Percentiles rank a stretch among this genome's conserved stretches.
phyloP scores from a whole-genome alignment of 2,329 filamentous ascomycete species.

The Pseudopithomyces chartarum region DNA sequence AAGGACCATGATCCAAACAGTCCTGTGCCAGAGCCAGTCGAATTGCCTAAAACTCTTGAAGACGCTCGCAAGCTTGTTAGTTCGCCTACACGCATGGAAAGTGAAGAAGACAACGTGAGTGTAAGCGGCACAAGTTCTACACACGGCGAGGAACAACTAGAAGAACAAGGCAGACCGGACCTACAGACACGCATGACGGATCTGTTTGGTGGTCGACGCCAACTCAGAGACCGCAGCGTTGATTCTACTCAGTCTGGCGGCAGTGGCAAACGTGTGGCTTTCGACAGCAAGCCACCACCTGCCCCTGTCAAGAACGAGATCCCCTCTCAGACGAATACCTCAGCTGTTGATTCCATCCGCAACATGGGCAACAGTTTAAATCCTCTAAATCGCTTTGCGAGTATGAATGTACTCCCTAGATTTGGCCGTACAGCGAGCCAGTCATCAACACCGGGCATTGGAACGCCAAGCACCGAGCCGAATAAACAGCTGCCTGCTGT shows the following conservation, averaged over 20 bases:
- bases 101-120: conserved; percentile 57
- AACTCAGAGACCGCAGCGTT: conserved; percentile 71
- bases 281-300: conserved; percentile 42
- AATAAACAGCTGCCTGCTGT: conserved; percentile 33
- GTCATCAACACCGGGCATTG: conserved; percentile 48
- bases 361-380: conserved; percentile 82
- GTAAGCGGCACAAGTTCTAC: conserved; percentile 59
- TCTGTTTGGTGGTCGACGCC: conserved; percentile 70
- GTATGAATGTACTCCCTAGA: conserved; percentile 74
- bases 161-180: conserved; percentile 33
- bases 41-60: conserved; percentile 85
- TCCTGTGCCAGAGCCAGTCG: conserved; percentile 41
- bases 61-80: conserved; percentile 89
- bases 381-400: conserved; percentile 77
- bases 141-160: conserved; percentile 48
- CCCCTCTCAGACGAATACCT: conserved; percentile 47
- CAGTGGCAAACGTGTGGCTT: conserved; percentile 65
- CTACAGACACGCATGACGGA: conserved; percentile 67
- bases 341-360: conserved; percentile 79
- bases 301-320: conserved; percentile 32
- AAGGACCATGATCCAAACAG: conserved; percentile 65
- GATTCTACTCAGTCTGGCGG: conserved; percentile 72
- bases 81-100: conserved; percentile 61
- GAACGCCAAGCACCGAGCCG: conserved; percentile 45
- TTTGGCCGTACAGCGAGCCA: conserved; percentile 66